Percentiles rank a stretch among this genome's conserved stretches.
Conservation (phyloP, 2,329 filamentous ascomycete genomes). For the Trichoderma simmonsii region DNA sequence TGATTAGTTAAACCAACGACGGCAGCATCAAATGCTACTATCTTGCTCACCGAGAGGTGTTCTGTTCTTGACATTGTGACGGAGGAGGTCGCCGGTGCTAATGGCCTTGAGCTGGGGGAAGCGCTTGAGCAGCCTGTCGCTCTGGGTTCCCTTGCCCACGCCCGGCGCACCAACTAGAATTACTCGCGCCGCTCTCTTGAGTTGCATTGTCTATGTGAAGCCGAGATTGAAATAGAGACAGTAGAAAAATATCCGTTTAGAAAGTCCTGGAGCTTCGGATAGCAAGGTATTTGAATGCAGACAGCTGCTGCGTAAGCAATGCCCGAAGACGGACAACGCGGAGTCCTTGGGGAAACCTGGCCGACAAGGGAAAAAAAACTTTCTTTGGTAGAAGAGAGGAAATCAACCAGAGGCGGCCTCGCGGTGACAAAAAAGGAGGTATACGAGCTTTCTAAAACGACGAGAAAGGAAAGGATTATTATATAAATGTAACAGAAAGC, state of each 20-base stretch:
- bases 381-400: not conserved
- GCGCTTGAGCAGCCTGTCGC: conserved; percentile 77
- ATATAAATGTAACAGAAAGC: not conserved
- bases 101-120: conserved; percentile 89
- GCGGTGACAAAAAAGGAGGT: not conserved
- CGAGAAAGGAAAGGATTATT: conserved; percentile 5
- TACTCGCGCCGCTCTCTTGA: conserved; percentile 80
- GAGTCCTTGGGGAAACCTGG: not conserved
- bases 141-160: conserved; percentile 95
- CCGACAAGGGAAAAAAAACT: not conserved
- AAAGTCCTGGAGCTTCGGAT: not conserved
- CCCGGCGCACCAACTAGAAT: conserved; percentile 96
- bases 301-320: not conserved
- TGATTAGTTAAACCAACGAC: not conserved
- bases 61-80: conserved; percentile 85
- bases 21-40: not conserved
- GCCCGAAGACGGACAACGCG: not conserved
- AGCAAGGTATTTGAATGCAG: not conserved
- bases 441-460: not conserved
- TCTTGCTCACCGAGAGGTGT: conserved; percentile 70
- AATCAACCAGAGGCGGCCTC: not conserved
- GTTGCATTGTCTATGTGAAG: conserved; percentile 48
- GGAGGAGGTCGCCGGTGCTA: conserved; percentile 87
- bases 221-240: not conserved
- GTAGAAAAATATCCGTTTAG: not conserved